Conservation (phyloP, 306 rosid species). For the Lupinus albus region DNA sequence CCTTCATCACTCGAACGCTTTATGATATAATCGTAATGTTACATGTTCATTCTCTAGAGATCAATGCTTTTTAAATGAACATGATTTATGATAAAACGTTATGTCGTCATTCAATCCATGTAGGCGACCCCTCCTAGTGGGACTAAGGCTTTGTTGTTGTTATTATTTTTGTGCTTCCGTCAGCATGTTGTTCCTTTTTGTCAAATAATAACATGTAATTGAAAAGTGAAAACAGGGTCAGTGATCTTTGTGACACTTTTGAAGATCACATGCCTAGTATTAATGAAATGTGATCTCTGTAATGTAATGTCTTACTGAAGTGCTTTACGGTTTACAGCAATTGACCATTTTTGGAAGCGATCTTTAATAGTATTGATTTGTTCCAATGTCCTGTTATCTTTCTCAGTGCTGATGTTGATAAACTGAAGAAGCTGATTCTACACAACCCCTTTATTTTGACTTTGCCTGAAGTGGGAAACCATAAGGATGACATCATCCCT, state of each 20-base stretch:
- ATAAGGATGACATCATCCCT: conserved; percentile 78
- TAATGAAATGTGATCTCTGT: conserved; percentile 1
- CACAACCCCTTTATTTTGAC: conserved; percentile 89
- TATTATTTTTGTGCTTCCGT: conserved; percentile 1
- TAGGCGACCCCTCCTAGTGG: too few relatives aligned
- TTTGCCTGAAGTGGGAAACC: conserved; percentile 79
- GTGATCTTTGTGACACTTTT: conserved; percentile 12
- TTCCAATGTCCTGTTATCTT: conserved; percentile 33
- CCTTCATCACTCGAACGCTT: conserved; percentile 2
- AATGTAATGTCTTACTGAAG: not conserved
- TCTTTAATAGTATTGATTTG: conserved; percentile 27
- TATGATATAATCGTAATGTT: conserved; percentile 34
- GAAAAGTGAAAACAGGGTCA: not conserved
- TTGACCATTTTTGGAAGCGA: conserved; percentile 5
- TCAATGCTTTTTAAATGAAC: too few relatives aligned
- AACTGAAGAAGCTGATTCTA: conserved; percentile 85
- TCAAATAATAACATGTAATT: not conserved
- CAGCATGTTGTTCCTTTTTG: conserved; percentile 14
- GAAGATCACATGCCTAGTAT: not conserved
- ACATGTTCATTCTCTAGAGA: conserved; percentile 3
- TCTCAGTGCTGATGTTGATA: conserved; percentile 87
- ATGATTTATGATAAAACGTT: too few relatives aligned
- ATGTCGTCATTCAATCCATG: too few relatives aligned
- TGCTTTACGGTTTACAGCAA: not conserved
- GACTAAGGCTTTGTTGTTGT: not conserved